Conservation (phyloP, 345 rosid species). For the Lepidium sativum region DNA sequence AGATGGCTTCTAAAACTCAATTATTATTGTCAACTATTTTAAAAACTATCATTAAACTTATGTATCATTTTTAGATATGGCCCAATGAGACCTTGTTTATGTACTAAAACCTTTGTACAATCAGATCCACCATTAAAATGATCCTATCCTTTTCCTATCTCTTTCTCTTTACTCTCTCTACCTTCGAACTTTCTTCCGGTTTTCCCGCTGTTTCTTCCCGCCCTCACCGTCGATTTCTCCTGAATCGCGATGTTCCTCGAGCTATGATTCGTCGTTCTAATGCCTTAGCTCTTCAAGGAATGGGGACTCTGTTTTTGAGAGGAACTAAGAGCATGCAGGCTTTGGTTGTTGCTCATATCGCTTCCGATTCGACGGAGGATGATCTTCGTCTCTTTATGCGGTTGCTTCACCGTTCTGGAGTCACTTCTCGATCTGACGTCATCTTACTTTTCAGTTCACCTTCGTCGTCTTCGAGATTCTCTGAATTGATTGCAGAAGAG, state of each 20-base stretch:
- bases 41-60: too few relatives aligned
- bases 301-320: slow-evolving; percentile 27
- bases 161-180: slow-evolving; percentile 81
- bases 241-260: slow-evolving; percentile 14
- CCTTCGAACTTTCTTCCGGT: slow-evolving; percentile 57
- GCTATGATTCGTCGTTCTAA: background rate
- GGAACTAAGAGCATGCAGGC: slow-evolving; percentile 28
- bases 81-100: too few relatives aligned
- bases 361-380: slow-evolving; percentile 40
- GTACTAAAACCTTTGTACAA: too few relatives aligned
- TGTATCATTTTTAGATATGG: too few relatives aligned
- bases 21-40: too few relatives aligned
- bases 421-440: slow-evolving; percentile 53
- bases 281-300: slow-evolving; percentile 25
- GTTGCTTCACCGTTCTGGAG: slow-evolving; percentile 56
- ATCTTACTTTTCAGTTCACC: slow-evolving; percentile 44
- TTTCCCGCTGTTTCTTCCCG: slow-evolving; percentile 17
- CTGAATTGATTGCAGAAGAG: slow-evolving; percentile 44
- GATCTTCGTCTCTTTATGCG: slow-evolving; percentile 62
- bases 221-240: slow-evolving; percentile 29
- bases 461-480: slow-evolving; percentile 23
- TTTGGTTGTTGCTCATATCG: slow-evolving; percentile 47
- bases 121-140: too few relatives aligned
- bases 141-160: slow-evolving; percentile 50
- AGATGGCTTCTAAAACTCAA: too few relatives aligned